These are phyloP conservation scores for Boletus pseudo-olivaceus DNA, from an alignment of 768 basidiomycete species.

Conservation along the genomic window DNA sequence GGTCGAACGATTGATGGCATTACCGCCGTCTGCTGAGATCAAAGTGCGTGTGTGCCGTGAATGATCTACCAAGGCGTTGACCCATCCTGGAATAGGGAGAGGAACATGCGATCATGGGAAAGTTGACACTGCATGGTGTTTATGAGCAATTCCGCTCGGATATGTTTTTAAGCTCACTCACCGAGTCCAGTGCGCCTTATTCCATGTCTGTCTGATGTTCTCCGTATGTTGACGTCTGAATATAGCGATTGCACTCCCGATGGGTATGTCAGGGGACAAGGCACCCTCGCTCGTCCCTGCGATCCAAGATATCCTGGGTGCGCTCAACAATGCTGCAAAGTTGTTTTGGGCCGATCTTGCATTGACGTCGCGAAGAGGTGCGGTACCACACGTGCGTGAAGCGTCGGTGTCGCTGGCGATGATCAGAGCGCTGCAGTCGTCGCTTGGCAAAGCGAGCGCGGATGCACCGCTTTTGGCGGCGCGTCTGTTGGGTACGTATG, in stretches of 20 bases:
- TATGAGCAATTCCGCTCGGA: conserved; percentile 78
- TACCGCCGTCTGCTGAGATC: conserved; percentile 54
- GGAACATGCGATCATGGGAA: conserved; percentile 70
- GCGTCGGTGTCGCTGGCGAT: conserved; percentile 67
- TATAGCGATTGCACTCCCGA: conserved; percentile 78
- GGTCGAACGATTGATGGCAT: conserved; percentile 52
- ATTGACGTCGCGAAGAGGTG: conserved; percentile 53
- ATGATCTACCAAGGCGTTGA: neutral
- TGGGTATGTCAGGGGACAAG: conserved; percentile 61
- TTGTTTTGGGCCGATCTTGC: conserved; percentile 65
- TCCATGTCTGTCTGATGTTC: neutral
- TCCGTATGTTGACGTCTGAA: conserved; percentile 6
- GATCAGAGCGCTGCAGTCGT: conserved; percentile 74
- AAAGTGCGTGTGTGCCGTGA: conserved; percentile 42
- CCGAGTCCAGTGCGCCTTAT: conserved; percentile 75
- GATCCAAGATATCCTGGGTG: conserved; percentile 53
- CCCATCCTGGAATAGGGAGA: conserved; percentile 52
- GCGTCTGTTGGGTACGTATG: conserved; percentile 53
- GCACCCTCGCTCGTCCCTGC: conserved; percentile 39
- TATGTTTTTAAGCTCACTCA: conserved; percentile 85
- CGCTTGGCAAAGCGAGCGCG: conserved; percentile 59
- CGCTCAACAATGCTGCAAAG: conserved; percentile 65
- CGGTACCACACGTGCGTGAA: conserved; percentile 69
- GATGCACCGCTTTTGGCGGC: conserved; percentile 55
- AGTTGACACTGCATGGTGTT: conserved; percentile 72